Evolutionary conservation across 306 rosid genomes (phyloP), one percentile per base, ranked within the genome.

Genomic region (Acacia crassicarpa): DNA sequence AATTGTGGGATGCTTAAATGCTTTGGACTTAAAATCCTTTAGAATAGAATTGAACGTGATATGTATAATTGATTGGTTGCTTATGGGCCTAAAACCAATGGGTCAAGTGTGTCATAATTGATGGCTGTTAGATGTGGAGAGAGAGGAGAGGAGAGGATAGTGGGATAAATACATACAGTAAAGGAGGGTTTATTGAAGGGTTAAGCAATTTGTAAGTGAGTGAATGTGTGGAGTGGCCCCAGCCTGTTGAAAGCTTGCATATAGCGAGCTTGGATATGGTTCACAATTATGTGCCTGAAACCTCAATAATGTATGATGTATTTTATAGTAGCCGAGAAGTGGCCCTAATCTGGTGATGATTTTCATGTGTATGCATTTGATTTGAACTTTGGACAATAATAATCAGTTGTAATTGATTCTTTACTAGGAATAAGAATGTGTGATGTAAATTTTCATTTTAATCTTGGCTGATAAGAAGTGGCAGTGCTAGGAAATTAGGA

Each of bases 361-460:
- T 70, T 70, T 44, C n/a, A n/a, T 67, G 15, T 20, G 22, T 17
- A n/a, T 56, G 53, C 53, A 41, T 44, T 27, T 58, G 62, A 43
- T 58, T 71, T 80, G 23, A 27, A 62, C n/a, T 35, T 35, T 48
- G 61, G 61, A 49, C 43, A 77, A 71, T 49, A 48, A 23, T 62
- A 25, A 38, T 38, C 41, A 61, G 53, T 67, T 56, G 23, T 61
- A 32, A 25, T 48, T 77, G 22, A 7, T 67, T 66, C 58, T 53
- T 74, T 16, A 45, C 56, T 67, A 12, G 44, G 38, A 2, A 14
- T 30, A 27, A 40, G 23, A 4, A 11, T 8, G n/a, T 20, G 22
- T 68, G 41, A 51, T 19, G 30, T 17, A 68, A 38, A n/a, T 4
- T 40, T 9, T 20, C 51, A 68, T 68, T 22, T 68, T 68, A 38